These are phyloP conservation scores for Prunella vulgaris DNA, from an alignment of 257 asterid species.

Conservation along the genomic window DNA sequence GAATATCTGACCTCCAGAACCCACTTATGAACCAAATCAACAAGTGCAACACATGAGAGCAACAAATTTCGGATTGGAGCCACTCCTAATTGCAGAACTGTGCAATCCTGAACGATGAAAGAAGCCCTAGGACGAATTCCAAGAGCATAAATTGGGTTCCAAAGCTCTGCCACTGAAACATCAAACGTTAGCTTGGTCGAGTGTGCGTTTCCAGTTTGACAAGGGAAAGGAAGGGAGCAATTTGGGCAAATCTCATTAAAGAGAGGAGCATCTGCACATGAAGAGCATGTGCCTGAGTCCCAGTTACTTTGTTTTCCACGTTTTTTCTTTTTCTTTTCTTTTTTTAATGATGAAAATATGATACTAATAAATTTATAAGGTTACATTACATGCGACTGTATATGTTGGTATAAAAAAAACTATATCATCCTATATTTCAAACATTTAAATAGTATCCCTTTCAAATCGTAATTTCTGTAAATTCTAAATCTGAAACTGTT, in stretches of 20 bases:
- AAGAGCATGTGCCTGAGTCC: constrained; percentile 27
- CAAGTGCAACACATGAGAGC: constrained; percentile 16
- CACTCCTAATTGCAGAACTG: constrained; percentile 2
- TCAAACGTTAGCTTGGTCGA: constrained; percentile 25
- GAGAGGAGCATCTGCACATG: constrained; percentile 26
- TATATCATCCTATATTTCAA: constrained; percentile 3
- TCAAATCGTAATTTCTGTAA: background rate
- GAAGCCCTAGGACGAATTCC: background rate
- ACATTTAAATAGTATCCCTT: background rate
- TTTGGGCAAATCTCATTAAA: constrained; percentile 30
- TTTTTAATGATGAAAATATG: too few relatives aligned
- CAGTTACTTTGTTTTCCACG: too few relatives aligned
- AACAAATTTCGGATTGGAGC: too few relatives aligned
- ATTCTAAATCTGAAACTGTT: constrained; percentile 12
- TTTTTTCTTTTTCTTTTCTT: too few relatives aligned
- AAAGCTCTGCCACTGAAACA: background rate
- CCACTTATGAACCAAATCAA: constrained; percentile 28
- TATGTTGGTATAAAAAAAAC: too few relatives aligned
- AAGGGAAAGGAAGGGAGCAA: constrained; percentile 21
- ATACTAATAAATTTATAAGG: too few relatives aligned
- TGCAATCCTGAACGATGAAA: background rate
- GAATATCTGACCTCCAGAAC: too few relatives aligned
- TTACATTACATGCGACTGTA: too few relatives aligned
- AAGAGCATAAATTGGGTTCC: background rate
- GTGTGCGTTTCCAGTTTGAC: too few relatives aligned